Conservation (phyloP, 1,284 basidiomycete genomes). For the Papiliotrema nemorosa region DNA sequence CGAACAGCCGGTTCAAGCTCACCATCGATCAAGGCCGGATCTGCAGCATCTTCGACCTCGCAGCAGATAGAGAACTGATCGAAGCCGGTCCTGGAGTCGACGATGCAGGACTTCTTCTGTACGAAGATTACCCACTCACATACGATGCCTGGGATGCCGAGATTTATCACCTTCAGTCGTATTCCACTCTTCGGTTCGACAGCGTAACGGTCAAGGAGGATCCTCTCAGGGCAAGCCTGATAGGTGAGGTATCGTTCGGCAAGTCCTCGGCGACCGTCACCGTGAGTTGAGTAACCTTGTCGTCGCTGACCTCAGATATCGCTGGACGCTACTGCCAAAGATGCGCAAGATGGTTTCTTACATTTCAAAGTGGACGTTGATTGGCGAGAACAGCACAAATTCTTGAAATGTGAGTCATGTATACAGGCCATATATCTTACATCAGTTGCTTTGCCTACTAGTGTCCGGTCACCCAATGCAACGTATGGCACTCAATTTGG, state of each 20-base stretch:
- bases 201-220: slow-evolving; percentile 70
- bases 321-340: slow-evolving; percentile 63
- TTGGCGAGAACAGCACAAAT: slow-evolving; percentile 84
- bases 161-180: slow-evolving; percentile 80
- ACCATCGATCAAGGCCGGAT: slow-evolving; percentile 76
- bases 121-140: slow-evolving; percentile 63
- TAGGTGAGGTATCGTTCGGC: slow-evolving; percentile 65
- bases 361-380: slow-evolving; percentile 68
- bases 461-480: slow-evolving; percentile 74
- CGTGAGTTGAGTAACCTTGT: slow-evolving; percentile 47
- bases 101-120: slow-evolving; percentile 77
- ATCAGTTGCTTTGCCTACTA: slow-evolving; percentile 78
- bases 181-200: slow-evolving; percentile 64
- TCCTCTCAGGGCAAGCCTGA: slow-evolving; percentile 69
- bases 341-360: neutral
- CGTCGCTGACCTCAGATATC: slow-evolving; percentile 60
- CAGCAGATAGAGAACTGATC: slow-evolving; percentile 70
- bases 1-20: slow-evolving; percentile 39
- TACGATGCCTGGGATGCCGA: slow-evolving; percentile 68
- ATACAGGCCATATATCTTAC: neutral
- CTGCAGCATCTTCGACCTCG: slow-evolving; percentile 68
- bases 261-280: slow-evolving; percentile 67
- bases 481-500: slow-evolving; percentile 95
- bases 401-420: slow-evolving; percentile 70
- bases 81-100: slow-evolving; percentile 53